Evolutionary conservation across 371 early-diverging fungal genomes (phyloP).

Genomic region (Coemansia sp.): DNA sequence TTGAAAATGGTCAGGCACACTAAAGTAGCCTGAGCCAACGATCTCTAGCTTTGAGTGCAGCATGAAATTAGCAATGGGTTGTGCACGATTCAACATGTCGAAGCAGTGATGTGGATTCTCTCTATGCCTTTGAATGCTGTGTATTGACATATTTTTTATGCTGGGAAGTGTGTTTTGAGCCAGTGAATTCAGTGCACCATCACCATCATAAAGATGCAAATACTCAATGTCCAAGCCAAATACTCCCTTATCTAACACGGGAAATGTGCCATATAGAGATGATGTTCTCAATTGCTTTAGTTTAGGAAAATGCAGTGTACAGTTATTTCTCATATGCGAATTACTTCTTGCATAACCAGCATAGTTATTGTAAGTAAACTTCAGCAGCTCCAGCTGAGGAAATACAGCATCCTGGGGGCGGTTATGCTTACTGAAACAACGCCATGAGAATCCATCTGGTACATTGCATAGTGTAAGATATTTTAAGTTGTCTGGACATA

Average conservation of each 20-base stretch:
- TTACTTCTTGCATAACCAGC: no score
- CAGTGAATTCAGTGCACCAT: background rate
- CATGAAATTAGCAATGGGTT: no score
- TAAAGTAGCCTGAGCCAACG: no score
- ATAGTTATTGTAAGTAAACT: background rate
- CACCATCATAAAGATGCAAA: background rate
- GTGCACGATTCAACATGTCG: no score
- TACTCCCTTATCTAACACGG: background rate
- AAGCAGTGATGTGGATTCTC: no score
- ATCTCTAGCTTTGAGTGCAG: no score
- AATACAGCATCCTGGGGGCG: background rate
- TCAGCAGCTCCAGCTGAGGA: background rate
- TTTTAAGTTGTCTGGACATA: background rate
- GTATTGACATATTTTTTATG: background rate
- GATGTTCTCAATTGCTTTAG: background rate
- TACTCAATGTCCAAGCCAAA: background rate
- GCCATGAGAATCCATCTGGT: background rate
- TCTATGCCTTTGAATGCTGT: no score
- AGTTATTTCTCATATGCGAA: background rate
- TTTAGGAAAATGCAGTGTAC: background rate
- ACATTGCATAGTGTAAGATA: background rate
- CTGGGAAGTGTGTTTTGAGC: background rate
- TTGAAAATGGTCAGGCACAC: no score
- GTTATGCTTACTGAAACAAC: background rate
- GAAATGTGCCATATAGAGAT: background rate